Evolutionary conservation across 1,284 basidiomycete genomes (phyloP), one percentile per base, ranked within the genome.

Genomic region (Austroboletus niveus): DNA sequence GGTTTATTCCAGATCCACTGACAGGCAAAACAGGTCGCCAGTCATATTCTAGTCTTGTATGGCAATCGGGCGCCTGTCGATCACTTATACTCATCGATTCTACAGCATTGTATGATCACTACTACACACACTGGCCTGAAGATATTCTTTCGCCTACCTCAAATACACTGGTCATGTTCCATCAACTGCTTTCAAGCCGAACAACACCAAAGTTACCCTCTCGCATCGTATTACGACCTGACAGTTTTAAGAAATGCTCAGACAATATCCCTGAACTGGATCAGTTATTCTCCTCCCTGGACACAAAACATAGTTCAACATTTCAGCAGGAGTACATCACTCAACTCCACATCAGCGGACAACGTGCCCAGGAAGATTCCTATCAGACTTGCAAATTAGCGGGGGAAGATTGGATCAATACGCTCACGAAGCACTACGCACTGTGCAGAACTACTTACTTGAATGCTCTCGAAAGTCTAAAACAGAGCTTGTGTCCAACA

Each of bases 1-100:
- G n/a, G n/a, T 14, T 30, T n/a, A 5, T 69, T 68, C 30, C 70
- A 5, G 80, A 82, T 58, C 75, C 74, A 1, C 62, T 82, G 8
- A 76, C 75, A 0, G 59, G 69, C 9, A 71, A 65, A 32, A 75
- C 73, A 1, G 79, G 80, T 5, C 74, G 70, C 2, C 72, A 78
- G 46, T 72, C 79, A 47, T 79, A 77, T 1, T 54, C 80, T 12
- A 57, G 62, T 34, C 60, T 72, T 17, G 59, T 80, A 5, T 55
- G 17, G 17, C 17, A 52, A 2, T 75, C 74, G 3, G 68, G 75
- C 3, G 52, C 27, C 27, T 29, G 27, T 29, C 27, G 27, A 29
- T 29, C 27, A 29, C 27, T 29, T 29, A 29, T 5, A 29, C 1
- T 7, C 7, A 29, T 7, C 17, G 22, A 24, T 24, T 3, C 22